Evolutionary conservation across 1,284 basidiomycete species (phyloP).

Genomic region (Spongispora temasekensis): DNA sequence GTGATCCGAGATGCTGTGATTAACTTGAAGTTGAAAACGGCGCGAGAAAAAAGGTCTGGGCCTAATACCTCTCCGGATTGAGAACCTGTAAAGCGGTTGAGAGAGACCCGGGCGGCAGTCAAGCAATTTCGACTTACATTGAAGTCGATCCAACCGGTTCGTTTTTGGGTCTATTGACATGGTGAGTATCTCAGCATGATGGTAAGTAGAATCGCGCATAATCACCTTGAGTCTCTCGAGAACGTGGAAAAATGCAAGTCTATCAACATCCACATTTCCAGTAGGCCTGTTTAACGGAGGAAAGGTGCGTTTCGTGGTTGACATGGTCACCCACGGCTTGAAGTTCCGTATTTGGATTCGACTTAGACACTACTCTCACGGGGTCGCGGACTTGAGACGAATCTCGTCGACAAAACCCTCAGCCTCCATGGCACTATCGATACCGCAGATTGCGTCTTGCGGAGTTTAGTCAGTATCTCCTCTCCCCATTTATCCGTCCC

Average conservation of each 20-base stretch:
- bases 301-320: constrained; percentile 41
- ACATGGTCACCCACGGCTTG: too few relatives aligned
- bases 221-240: constrained; percentile 83
- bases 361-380: too few relatives aligned
- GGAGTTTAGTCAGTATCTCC: too few relatives aligned
- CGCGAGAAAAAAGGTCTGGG: not conserved
- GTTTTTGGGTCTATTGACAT: constrained; percentile 75
- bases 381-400: too few relatives aligned
- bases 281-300: constrained; percentile 57
- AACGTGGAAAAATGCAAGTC: constrained; percentile 87
- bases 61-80: constrained; percentile 77
- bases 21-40: not conserved
- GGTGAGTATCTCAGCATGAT: constrained; percentile 4
- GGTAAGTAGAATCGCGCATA: too few relatives aligned
- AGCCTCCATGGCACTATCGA: too few relatives aligned
- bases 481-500: too few relatives aligned
- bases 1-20: constrained; percentile 87
- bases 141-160: constrained; percentile 92
- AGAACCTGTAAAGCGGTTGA: constrained; percentile 55
- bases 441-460: too few relatives aligned
- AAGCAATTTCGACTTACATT: constrained; percentile 48
- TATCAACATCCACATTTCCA: constrained; percentile 61
- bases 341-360: too few relatives aligned
- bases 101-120: constrained; percentile 4
- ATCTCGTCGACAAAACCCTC: too few relatives aligned